Base-by-base conservation (phyloP, 768 basidiomycete genomes). In the Astraeus odoratus region DNA sequence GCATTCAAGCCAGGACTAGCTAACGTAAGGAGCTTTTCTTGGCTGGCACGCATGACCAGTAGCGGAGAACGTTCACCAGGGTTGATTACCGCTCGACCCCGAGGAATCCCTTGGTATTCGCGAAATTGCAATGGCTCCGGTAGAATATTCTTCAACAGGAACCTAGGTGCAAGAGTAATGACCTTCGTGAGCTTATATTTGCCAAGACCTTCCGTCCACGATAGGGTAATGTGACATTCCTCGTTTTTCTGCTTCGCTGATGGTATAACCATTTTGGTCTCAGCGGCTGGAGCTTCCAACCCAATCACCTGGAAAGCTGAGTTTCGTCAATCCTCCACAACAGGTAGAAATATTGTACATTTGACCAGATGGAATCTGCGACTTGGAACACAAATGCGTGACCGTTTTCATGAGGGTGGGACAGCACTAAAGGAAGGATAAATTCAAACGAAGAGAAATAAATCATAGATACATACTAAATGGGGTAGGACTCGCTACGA, bases 121-220 rank as follows among this genome's bases (percentile, higher is more conserved):
- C 96, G 81, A 66, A 94, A 81, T 30, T 78, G 79, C 25, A 99
- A 74, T 2, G 80, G 57, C 40, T 78, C 77, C 4, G 70, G 50
- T 29, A 92, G 73, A 49, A 80, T 75, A 65, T 97, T 99, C 64
- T 83, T 87, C 53, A 98, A 64, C 51, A 98, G 68, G 70, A 93
- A 98, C 37, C 96, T 80, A 22, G 96, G 96, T 7, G 87, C 74
- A 29, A 98, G 68, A 0, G 88, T 94, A 52, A 99, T 82, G 53
- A 97, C 84, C 67, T 97, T 98, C 22, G 85, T 86, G 26, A 98
- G 69, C 59, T 97, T 97, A 64, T 97, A 98, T 71, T 96, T 97
- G 27, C 96, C 96, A n/a, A 83, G 69, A 1, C 94, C 96, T 64
- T 95, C 93, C 15, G 78, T 75, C 80, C 94, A 98, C 4, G 92